Evolutionary conservation across 2,329 filamentous ascomycete genomes (phyloP).

Genomic region (Setomelanomma holmii): DNA sequence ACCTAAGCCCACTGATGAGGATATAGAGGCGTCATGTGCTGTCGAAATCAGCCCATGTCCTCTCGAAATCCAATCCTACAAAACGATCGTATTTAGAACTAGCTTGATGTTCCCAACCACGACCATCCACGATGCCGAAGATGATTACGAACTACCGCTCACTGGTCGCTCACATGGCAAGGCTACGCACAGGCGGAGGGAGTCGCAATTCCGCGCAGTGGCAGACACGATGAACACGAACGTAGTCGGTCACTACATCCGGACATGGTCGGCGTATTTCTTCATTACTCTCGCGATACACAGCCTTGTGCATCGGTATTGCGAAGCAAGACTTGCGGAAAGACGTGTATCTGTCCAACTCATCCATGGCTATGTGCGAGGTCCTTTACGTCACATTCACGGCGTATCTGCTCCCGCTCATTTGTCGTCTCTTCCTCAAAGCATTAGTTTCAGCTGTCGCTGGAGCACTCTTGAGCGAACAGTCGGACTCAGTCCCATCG

Average conservation of each 20-base stretch:
- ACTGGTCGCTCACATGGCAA: background rate
- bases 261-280: conserved; percentile 1
- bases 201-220: conserved; percentile 2
- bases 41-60: background rate
- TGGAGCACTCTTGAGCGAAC: background rate
- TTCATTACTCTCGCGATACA: background rate
- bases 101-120: background rate
- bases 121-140: background rate
- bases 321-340: background rate
- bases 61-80: background rate
- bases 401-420: background rate
- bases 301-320: background rate
- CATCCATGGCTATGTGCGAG: background rate
- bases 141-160: background rate
- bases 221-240: conserved; percentile 3
- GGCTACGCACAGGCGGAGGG: background rate
- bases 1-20: background rate
- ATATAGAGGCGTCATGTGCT: background rate
- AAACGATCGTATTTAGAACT: background rate
- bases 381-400: background rate
- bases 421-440: background rate
- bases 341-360: conserved; percentile 1
- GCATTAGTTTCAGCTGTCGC: background rate
- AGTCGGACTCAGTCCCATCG: background rate
- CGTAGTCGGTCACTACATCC: background rate